Base-by-base conservation (phyloP, 129 eudicot genomes). In the Pulicaria dysenterica region DNA sequence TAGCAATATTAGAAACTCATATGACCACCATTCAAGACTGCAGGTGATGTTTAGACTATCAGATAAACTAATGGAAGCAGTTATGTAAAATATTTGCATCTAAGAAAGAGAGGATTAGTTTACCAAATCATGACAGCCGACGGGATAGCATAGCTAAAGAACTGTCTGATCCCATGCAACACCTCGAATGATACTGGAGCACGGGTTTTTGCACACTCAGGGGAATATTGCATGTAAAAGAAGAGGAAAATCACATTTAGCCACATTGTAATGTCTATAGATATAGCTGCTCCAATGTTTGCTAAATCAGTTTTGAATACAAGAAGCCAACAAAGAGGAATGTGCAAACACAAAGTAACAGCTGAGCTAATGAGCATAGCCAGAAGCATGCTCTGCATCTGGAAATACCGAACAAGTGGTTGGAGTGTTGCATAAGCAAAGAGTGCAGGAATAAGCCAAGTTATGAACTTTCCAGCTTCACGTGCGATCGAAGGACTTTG, bases 11-110 rank as follows among this genome's bases (percentile, higher is more conserved):
- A 90, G 70, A 17, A 87, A 84, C 89, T 90, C 96, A 79, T 72
- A 90, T 5, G 96, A 87, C 96, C 96, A 90, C 96, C 95, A 87
- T 67, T 87, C 95, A 8, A 90, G 88, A 58, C 96, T 90, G 74
- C 80, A 81, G 64, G 44, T 58, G 66, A 50, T 42, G 41, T 70
- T 70, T 43, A 16, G 8, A 56, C 31, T 0, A 24, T 24, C 31
- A 24, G 31, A 24, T 24, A 24, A 24, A 24, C 31, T 24, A 24
- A 24, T 24, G 31, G 31, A 24, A 24, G 31, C 2, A 24, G 31
- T 24, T 24, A 2, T 24, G 31, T 24, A 24, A 24, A 50, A 50
- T 16, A 36, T 12, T 34, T 9, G 4, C 5, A 38, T 43, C 6
- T 67, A 43, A 34, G 61, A 9, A 7, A 43, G 12, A 67, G 12